Evolutionary conservation across 2,329 filamentous ascomycete species (phyloP), one percentile per base, ranked within the genome.

Genomic region (Fusarium hainanense): DNA sequence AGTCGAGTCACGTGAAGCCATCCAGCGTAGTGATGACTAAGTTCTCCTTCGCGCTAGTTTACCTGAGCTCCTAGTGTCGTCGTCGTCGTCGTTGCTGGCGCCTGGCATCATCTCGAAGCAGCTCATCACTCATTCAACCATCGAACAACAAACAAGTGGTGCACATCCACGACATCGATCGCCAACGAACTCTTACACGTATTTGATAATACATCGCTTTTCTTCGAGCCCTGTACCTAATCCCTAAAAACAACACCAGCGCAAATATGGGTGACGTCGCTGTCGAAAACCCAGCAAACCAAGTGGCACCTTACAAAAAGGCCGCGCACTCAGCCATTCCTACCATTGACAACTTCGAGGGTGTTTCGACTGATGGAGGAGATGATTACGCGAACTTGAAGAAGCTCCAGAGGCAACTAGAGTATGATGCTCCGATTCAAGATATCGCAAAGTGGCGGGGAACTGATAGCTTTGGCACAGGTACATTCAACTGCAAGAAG

Each of bases 351-450:
- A 91, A 92, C 74, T 90, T 98, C 70, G 95, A 98, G 81, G 94
- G 93, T 65, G 85, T 94, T 67, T 88, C 90, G 18, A 89, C 89
- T 58, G 94, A 97, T 77, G 91, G 90, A 51, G 92, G 90, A 71
- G 95, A 98, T 80, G 95, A 98, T 80, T 99, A 99, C 81, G 93
- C 93, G 54, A 94, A 91, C 42, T 87, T 98, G 81, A 99, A 99
- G 87, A 96, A 97, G 85, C 89, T 98, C 70, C 95, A 99, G 83
- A 88, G 95, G 79, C 94, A 98, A 85, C 85, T 98, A 75, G 96
- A 99, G 90, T 98, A 88, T 75, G 89, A 43, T 52, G 27, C 20
- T 52, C 28, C 47, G 43, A 56, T 55, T 23, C 25, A 40, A 40
- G 10, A 32, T 27, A 20, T 56, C 46, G 43, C 54, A 47, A 54